Percentiles rank a stretch among this genome's conserved stretches.
These are phyloP conservation scores for Colletotrichum ledebouriae DNA, from an alignment of 2,329 filamentous ascomycete genomes.

Conservation along the genomic window DNA sequence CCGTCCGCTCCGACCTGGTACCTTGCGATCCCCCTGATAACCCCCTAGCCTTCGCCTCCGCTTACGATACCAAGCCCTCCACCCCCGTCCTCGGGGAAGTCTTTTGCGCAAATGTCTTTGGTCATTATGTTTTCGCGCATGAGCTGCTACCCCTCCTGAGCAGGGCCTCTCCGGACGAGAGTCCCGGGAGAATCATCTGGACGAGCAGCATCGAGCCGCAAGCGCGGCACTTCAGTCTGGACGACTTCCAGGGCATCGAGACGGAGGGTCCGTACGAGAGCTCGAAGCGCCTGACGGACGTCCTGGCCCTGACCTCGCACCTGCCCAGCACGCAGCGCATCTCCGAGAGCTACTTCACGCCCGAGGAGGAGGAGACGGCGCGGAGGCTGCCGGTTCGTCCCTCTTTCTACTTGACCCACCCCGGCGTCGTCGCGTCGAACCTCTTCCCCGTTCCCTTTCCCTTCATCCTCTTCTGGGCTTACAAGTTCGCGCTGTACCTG, in stretches of 20 bases:
- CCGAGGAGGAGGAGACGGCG: conserved; percentile 45
- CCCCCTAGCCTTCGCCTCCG: conserved; percentile 30
- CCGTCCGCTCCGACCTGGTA: conserved; percentile 44
- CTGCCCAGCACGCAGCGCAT: conserved; percentile 73
- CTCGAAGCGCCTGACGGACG: conserved; percentile 87
- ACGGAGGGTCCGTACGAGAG: conserved; percentile 81
- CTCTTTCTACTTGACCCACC: conserved; percentile 83
- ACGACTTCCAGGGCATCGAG: conserved; percentile 82
- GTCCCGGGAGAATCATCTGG: conserved; percentile 83
- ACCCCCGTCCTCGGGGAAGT: conserved; percentile 79
- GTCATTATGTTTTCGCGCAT: conserved; percentile 91
- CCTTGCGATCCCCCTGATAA: conserved; percentile 31
- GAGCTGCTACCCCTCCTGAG: conserved; percentile 81
- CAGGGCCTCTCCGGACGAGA: conserved; percentile 55
- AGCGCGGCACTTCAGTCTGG: conserved; percentile 65
- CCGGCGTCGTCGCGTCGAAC: conserved; percentile 85
- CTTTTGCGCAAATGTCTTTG: conserved; percentile 94
- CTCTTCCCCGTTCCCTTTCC: conserved; percentile 82
- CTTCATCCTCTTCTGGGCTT: conserved; percentile 76
- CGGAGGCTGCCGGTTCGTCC: conserved; percentile 58
- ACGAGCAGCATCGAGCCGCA: conserved; percentile 83
- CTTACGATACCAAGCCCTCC: conserved; percentile 58
- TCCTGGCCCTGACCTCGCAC: conserved; percentile 80
- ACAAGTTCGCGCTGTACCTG: conserved; percentile 77
- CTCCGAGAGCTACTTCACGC: conserved; percentile 68